Conservation (phyloP, 108 stramenopile species). For the Cyclostephanos tholiformis region DNA sequence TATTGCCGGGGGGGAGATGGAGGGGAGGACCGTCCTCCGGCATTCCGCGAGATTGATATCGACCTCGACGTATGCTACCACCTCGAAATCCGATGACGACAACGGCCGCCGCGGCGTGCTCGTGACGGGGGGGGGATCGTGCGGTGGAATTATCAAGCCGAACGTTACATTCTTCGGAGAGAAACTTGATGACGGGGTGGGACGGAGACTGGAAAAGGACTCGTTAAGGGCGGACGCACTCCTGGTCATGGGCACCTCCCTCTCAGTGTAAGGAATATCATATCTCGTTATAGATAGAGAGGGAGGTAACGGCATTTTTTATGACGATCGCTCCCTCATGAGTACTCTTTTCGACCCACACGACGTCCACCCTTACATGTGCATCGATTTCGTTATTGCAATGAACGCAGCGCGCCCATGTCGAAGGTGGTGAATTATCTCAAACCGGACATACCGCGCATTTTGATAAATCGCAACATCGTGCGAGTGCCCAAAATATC, state of each 20-base stretch:
- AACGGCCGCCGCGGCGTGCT: not conserved
- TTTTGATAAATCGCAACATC: constrained; percentile 84
- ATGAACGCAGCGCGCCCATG: constrained; percentile 71
- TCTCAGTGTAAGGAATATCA: constrained; percentile 68
- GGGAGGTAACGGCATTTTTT: too few relatives aligned
- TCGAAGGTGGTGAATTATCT: constrained; percentile 77
- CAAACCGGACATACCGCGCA: constrained; percentile 65
- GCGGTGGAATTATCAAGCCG: constrained; percentile 86
- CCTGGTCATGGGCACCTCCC: constrained; percentile 87
- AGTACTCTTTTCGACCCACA: too few relatives aligned
- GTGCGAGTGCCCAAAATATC: constrained; percentile 55
- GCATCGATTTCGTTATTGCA: too few relatives aligned
- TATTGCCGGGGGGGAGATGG: not conserved
- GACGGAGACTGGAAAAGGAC: constrained; percentile 65
- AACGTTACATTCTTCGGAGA: constrained; percentile 89
- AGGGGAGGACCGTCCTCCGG: too few relatives aligned
- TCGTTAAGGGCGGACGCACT: constrained; percentile 78
- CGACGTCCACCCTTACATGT: too few relatives aligned
- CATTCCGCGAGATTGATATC: constrained; percentile 8
- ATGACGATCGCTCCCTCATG: too few relatives aligned
- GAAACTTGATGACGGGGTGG: constrained; percentile 61
- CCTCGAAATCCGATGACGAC: constrained; percentile 11
- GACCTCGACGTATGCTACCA: constrained; percentile 8
- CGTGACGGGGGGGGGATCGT: constrained; percentile 29
- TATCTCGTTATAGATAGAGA: too few relatives aligned